These are phyloP conservation scores for Pseudodiploospora longispora DNA, from an alignment of 2,329 filamentous ascomycete species.

Conservation along the genomic window DNA sequence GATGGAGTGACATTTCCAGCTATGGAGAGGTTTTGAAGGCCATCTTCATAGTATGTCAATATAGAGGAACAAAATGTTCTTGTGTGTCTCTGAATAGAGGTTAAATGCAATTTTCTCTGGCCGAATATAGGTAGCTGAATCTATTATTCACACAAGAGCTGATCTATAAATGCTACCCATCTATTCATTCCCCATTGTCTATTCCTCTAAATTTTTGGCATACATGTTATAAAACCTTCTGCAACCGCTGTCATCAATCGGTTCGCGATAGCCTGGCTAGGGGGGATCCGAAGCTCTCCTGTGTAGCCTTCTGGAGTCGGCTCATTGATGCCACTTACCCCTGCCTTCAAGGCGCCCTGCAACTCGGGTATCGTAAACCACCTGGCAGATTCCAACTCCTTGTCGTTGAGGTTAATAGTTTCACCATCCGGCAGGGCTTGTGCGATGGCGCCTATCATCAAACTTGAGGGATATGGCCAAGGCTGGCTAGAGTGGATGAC, in stretches of 20 bases:
- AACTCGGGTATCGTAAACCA: constrained; percentile 85
- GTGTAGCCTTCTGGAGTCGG: constrained; percentile 57
- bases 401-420: constrained; percentile 76
- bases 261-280: constrained; percentile 84
- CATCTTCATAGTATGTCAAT: no score
- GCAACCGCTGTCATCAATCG: constrained; percentile 75
- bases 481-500: constrained; percentile 78
- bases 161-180: not conserved
- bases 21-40: constrained; percentile 14
- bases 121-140: no score
- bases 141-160: no score
- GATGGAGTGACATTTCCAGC: constrained; percentile 33
- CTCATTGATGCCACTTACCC: constrained; percentile 59
- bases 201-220: constrained; percentile 39
- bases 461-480: constrained; percentile 76
- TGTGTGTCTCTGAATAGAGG: not conserved
- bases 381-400: constrained; percentile 79
- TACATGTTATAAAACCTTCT: constrained; percentile 58
- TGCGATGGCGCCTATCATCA: constrained; percentile 84
- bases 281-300: constrained; percentile 72
- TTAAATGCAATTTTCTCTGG: no score
- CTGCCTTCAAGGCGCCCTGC: constrained; percentile 59
- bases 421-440: constrained; percentile 76
- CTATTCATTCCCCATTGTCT: not conserved
- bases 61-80: not conserved